phyloP scores from a whole-genome alignment of 139 green algal genomes.

The Bryopsis sp. region DNA sequence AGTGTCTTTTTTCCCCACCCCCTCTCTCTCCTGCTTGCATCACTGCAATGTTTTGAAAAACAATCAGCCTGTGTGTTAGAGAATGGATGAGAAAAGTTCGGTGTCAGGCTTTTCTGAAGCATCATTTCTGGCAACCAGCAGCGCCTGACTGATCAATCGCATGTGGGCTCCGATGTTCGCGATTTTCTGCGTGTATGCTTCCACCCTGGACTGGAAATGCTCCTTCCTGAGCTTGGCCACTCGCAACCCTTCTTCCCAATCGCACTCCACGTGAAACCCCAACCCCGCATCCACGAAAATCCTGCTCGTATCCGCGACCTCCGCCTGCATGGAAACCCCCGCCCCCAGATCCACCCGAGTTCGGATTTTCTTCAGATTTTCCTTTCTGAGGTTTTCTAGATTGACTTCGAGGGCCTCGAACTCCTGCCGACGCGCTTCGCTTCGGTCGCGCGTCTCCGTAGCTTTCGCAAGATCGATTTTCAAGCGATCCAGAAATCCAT shows the following conservation, averaged over 20 bases:
- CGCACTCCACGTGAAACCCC: conserved; percentile 6
- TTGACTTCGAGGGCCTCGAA: conserved; percentile 1
- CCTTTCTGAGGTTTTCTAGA: too few relatives aligned
- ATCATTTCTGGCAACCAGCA: too few relatives aligned
- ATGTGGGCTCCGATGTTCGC: too few relatives aligned
- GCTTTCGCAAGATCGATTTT: neutral
- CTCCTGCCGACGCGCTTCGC: neutral
- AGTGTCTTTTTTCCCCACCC: too few relatives aligned
- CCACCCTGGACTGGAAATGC: too few relatives aligned
- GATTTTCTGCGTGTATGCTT: too few relatives aligned
- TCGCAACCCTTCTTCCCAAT: neutral
- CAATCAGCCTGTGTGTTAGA: too few relatives aligned
- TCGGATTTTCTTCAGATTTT: neutral
- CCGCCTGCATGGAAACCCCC: neutral
- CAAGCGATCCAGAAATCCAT: neutral
- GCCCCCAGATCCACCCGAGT: neutral
- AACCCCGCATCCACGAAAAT: neutral
- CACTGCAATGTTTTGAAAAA: too few relatives aligned
- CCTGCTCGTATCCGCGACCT: neutral
- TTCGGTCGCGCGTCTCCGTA: neutral
- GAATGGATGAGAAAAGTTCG: too few relatives aligned
- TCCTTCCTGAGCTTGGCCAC: neutral
- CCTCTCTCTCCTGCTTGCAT: too few relatives aligned
- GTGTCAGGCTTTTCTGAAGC: too few relatives aligned
- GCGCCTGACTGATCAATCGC: too few relatives aligned